Base-by-base conservation (phyloP, 768 basidiomycete genomes). In the Xerocomellus intermedius region DNA sequence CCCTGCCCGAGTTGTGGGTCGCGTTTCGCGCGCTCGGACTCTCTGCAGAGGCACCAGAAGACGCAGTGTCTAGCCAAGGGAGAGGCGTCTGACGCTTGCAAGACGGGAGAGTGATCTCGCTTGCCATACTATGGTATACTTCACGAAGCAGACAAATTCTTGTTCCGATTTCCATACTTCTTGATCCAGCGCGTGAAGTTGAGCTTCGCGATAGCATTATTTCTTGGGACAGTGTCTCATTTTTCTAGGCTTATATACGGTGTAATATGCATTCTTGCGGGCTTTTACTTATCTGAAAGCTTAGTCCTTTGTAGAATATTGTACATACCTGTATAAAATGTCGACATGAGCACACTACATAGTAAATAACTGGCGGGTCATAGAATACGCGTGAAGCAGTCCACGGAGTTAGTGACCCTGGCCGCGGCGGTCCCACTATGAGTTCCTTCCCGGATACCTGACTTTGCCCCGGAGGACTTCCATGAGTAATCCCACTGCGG, bases 401-500 rank as follows among this genome's bases (percentile, higher is more conserved):
- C 33, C 26, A 21, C 17, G 12, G 5, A 13, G 17, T 32, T 5
- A 32, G 13, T 33, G 21, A 22, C 9, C 28, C 28, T 7, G 8
- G 28, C 28, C 8, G 8, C 26, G 26, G 8, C 26, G 26, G 19
- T 21, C 19, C 42, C 10, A 3, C 32, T 59, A 62, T 13, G 42
- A 49, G 6, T 53, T 62, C 41, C 57, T 62, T 46, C 64, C 64
- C 10, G 64, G 45, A 55, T 69, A 64, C 33, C 41, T 65, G 28
- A 61, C 45, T 43, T 50, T 65, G n/a, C 64, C 71, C 58, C 59
- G 64, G 2, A 73, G 56, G 26, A 66, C 63, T 14, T 67, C 73
- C 62, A 69, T 71, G 42, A 73, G 55, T 21, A 70, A 50, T 28
- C 62, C 66, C 16, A 68, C 56, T 26, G 72, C 67, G 3, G 68